These are phyloP conservation scores for Neurospora sp. DNA, from an alignment of 495 filamentous ascomycete genomes.

Conservation along the genomic window DNA sequence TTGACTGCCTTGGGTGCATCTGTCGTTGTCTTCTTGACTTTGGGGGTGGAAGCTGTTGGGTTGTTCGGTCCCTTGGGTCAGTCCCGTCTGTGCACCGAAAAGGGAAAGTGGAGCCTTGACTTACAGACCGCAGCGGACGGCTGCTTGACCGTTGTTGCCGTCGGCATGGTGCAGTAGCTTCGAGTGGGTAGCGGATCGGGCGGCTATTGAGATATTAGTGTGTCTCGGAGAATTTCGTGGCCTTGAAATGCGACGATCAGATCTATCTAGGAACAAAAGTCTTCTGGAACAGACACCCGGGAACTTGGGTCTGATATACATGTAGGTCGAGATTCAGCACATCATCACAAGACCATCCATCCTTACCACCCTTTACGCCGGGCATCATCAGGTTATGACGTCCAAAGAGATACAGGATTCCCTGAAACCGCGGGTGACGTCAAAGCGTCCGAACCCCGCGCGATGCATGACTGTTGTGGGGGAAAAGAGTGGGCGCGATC, in stretches of 20 bases:
- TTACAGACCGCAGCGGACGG: background rate
- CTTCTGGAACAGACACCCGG: background rate
- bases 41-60: background rate
- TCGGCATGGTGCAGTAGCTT: background rate
- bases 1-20: background rate
- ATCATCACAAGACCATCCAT: background rate
- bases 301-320: background rate
- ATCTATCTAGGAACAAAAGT: background rate
- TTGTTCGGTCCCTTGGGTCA: background rate
- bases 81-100: background rate
- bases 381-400: background rate
- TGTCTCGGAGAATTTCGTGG: background rate
- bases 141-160: background rate
- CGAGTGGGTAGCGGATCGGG: background rate
- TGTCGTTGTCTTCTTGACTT: background rate
- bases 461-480: background rate
- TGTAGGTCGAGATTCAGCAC: background rate
- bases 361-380: background rate
- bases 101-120: background rate
- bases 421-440: background rate
- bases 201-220: background rate
- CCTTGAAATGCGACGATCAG: background rate
- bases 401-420: background rate
- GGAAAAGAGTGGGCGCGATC: background rate
- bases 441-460: background rate